A percentile compares a stretch with the other conserved stretches of the same genome.
Conservation (phyloP, 768 basidiomycete species). For the Leucocoprinus leucothites region DNA sequence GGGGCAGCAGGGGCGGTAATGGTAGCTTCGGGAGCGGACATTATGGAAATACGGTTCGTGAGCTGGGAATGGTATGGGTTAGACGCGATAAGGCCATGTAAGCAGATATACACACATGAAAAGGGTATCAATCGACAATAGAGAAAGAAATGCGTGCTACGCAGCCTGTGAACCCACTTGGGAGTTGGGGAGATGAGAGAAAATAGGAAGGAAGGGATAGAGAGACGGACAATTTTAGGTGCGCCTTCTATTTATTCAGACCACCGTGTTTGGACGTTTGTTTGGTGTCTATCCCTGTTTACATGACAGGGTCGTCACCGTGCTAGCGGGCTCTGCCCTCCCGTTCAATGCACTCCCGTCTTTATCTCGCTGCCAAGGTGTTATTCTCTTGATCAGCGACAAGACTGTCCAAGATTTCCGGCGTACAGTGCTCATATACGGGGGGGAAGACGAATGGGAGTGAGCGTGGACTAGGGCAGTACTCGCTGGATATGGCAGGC, state of each 20-base stretch:
- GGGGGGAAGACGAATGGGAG: not conserved
- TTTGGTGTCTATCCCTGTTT: constrained; percentile 38
- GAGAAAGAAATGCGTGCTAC: constrained; percentile 49
- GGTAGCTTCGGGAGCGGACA: constrained; percentile 73
- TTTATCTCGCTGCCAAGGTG: not conserved
- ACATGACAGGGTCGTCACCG: constrained; percentile 29
- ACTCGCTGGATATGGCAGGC: constrained; percentile 10
- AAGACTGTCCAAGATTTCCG: not conserved
- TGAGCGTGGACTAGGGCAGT: not conserved
- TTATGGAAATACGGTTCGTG: constrained; percentile 65
- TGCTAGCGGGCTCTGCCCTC: constrained; percentile 5
- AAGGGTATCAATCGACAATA: constrained; percentile 54
- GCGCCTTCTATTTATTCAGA: constrained; percentile 43
- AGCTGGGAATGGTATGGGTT: constrained; percentile 34
- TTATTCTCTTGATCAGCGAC: not conserved
- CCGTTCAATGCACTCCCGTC: not conserved
- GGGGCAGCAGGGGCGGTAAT: constrained; percentile 36
- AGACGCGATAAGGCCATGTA: constrained; percentile 15
- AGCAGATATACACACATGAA: constrained; percentile 37
- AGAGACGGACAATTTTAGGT: constrained; percentile 35
- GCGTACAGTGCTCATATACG: not conserved
- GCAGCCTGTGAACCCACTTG: constrained; percentile 48
- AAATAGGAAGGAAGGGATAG: constrained; percentile 59
- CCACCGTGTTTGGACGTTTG: constrained; percentile 38
- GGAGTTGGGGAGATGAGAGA: constrained; percentile 36